Conservation (phyloP, 441 rosid species). For the Bocquillonia castaneifolia region DNA sequence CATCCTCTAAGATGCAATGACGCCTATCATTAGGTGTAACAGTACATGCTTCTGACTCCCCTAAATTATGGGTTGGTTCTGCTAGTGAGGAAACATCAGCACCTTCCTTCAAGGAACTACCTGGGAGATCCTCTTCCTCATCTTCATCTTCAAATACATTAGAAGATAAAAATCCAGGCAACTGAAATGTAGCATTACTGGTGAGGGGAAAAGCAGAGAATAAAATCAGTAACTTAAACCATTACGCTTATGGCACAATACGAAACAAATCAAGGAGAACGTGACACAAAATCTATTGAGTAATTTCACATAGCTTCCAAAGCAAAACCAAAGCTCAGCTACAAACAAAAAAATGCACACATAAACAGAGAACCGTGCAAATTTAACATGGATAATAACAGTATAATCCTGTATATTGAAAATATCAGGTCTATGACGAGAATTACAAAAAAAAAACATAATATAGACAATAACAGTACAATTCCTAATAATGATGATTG, state of each 20-base stretch:
- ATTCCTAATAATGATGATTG: background rate
- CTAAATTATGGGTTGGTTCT: slow-evolving; percentile 34
- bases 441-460: too few species aligned
- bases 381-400: too few species aligned
- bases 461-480: background rate
- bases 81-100: slow-evolving; percentile 33
- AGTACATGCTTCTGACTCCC: slow-evolving; percentile 37
- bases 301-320: background rate
- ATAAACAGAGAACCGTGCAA: too few species aligned
- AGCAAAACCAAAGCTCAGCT: background rate
- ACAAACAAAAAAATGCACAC: too few species aligned
- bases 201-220: slow-evolving; percentile 25
- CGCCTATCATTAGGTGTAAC: slow-evolving; percentile 55
- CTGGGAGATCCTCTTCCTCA: slow-evolving; percentile 57
- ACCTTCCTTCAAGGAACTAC: slow-evolving; percentile 35
- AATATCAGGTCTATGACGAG: too few species aligned
- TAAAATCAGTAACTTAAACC: slow-evolving; percentile 20
- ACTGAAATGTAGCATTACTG: slow-evolving; percentile 92
- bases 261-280: too few species aligned
- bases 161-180: slow-evolving; percentile 72
- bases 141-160: slow-evolving; percentile 72
- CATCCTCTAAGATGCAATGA: slow-evolving; percentile 74
- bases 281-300: too few species aligned
- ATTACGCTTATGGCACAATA: background rate
- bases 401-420: too few species aligned